Evolutionary conservation across 176 grass and related monocot genomes (phyloP), one percentile per base, ranked within the genome.

Genomic region (maize (Zea mays)): DNA sequence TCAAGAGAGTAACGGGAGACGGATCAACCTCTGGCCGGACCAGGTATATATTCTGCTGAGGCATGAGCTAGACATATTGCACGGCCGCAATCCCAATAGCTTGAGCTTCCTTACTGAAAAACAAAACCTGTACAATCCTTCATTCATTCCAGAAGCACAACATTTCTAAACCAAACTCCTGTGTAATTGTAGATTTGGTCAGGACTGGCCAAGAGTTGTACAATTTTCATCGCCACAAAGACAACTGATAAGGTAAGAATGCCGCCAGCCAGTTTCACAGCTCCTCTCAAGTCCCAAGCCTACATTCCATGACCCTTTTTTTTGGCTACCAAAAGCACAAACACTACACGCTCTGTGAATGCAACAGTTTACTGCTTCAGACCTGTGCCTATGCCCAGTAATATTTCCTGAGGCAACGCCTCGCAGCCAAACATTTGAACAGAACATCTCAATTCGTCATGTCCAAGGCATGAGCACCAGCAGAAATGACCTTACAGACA

Each of bases 171-270:
- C 6, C 55, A 34, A 27, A 2, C 7, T 37, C 27, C 7, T 51
- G 0, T 27, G 40, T 36, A 47, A 62, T 17, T 87, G 14, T 76
- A 87, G 61, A 72, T 88, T 87, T 50, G 68, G 74, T 61, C 35
- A 73, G 34, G 74, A 61, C 74, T 74, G 80, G 51, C 20, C 59
- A 74, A 74, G 50, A 73, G 74, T 79, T 78, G 80, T 60, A 52
- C 36, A 83, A 16, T 83, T 68, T 83, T 68, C 10, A 72, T 79
- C 15, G 2, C 20, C 36, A 74, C 68, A 62, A 79, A 87, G 10
- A 68, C 73, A 71, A 56, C 79, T 49, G n/a, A 60, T 10, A 74
- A 73, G 51, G 80, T 49, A 67, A 57, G 65, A 41, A 65, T 27
- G 36, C 27, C 21, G 0, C 49, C 10, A 10, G 11, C 14, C 4